Evolutionary conservation across 2,329 filamentous ascomycete genomes (phyloP).

Genomic region (Alternaria angustiovoidea): DNA sequence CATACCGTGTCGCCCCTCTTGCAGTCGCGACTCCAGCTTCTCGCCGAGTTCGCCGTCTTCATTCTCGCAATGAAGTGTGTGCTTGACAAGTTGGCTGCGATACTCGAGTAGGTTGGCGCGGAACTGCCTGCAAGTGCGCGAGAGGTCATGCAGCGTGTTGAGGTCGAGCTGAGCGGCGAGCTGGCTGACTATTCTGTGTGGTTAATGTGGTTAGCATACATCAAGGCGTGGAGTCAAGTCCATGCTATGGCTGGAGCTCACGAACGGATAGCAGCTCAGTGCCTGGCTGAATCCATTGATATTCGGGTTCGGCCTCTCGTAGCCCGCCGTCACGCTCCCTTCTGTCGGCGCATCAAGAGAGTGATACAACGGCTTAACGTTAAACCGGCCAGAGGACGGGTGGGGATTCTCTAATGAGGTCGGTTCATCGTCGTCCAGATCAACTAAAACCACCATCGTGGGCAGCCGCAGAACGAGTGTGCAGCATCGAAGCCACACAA

Average conservation of each 20-base stretch:
- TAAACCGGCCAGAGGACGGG: constrained; percentile 26
- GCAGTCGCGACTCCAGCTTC: constrained; percentile 56
- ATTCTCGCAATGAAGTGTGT: constrained; percentile 81
- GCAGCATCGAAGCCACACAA: constrained; percentile 42
- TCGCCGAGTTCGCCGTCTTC: constrained; percentile 66
- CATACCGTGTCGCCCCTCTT: constrained; percentile 26
- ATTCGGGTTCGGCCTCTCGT: constrained; percentile 59
- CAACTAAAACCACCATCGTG: constrained; percentile 56
- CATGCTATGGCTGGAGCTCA: constrained; percentile 58
- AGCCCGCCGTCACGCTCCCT: constrained; percentile 24
- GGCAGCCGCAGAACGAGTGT: constrained; percentile 16
- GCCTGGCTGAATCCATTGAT: constrained; percentile 68
- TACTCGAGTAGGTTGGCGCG: constrained; percentile 81
- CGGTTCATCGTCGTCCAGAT: constrained; percentile 53
- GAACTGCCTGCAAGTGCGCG: constrained; percentile 81
- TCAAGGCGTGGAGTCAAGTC: constrained; percentile 36
- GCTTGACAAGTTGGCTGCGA: constrained; percentile 73
- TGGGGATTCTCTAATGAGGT: constrained; percentile 30
- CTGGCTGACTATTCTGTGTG: constrained; percentile 74
- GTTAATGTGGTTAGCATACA: constrained; percentile 41
- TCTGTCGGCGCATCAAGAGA: constrained; percentile 25
- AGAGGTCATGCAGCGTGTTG: constrained; percentile 84
- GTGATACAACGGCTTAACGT: constrained; percentile 41
- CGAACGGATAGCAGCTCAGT: constrained; percentile 75
- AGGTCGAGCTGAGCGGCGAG: constrained; percentile 83